Evolutionary conservation across 2,329 filamentous ascomycete genomes (phyloP), one percentile per base, ranked within the genome.

Genomic region (Saccharata proteae): DNA sequence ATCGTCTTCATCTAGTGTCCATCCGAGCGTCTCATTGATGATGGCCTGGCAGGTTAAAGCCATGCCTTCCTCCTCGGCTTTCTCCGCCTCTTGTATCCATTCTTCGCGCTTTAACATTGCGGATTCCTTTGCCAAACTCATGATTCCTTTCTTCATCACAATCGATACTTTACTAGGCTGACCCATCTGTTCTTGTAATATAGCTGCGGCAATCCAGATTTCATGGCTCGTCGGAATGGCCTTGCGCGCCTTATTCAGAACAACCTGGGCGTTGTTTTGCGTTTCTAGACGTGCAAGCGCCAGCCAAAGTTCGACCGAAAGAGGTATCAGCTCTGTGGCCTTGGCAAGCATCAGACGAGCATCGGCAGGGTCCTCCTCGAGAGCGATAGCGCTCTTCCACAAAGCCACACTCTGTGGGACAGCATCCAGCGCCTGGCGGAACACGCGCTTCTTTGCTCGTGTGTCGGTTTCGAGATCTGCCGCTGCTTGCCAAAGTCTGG

Each of bases 41-140:
- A 98, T 96, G 28, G 82, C 79, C 39, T 77, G 77, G 49, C 86
- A 93, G 1, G 90, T 96, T 24, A 86, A 64, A 8, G 81, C 65
- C 11, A 86, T 85, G 5, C 84, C 86, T 52, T 96, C 90, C 35
- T 83, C 79, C 56, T 98, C 90, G 49, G 88, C 96, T 40, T 81
- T 81, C 54, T 98, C 90, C 0, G 90, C 92, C 55, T 96, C 85
- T 4, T 73, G 69, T 32, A 98, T 92, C 90, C 90, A 98, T 44
- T 94, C 86, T 52, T 98, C 90, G 23, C 92, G 78, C 57, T 93
- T 93, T 22, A 90, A 73, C 92, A 98, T 98, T 8, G 90, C 88
- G 16, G 82, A 86, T 48, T 93, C 85, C 47, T 85, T 84, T 21
- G 78, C 84, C 18, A 98, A 67, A 13, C 85, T 77, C 48, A 92